These are phyloP conservation scores for Neonothopanus nambi DNA, from an alignment of 1,284 basidiomycete genomes.

Conservation along the genomic window DNA sequence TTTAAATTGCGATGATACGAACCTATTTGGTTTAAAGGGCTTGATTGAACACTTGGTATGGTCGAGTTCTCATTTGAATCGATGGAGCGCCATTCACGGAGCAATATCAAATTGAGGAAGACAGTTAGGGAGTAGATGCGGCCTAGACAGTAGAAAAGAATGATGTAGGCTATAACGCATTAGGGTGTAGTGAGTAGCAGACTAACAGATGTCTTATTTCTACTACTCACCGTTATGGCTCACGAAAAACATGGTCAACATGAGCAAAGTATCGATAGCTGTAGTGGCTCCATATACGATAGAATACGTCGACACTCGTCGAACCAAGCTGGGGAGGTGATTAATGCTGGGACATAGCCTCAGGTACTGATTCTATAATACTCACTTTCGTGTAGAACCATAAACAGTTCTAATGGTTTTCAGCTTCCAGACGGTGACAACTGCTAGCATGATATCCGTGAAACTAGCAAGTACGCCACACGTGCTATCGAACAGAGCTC, in stretches of 20 bases:
- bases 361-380: neutral
- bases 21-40: too few species aligned
- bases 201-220: neutral
- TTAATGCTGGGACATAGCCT: neutral
- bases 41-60: too few species aligned
- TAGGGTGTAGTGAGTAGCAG: neutral
- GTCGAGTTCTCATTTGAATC: too few species aligned
- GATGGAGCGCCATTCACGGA: neutral
- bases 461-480: neutral
- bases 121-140: slow-evolving; percentile 15
- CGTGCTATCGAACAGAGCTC: neutral
- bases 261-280: neutral
- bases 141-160: slow-evolving; percentile 3
- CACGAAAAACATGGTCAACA: slow-evolving; percentile 1
- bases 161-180: slow-evolving; percentile 4
- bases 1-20: too few species aligned
- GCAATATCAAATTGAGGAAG: slow-evolving; percentile 9
- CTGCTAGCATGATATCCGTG: slow-evolving; percentile 2
- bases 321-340: slow-evolving; percentile 1
- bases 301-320: slow-evolving; percentile 5
- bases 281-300: slow-evolving; percentile 9
- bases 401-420: neutral
- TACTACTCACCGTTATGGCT: slow-evolving; percentile 7
- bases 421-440: slow-evolving; percentile 2
- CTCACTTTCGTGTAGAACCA: slow-evolving; percentile 3